Evolutionary conservation across 306 rosid species (phyloP).

Genomic region (Fragaria iinumae): DNA sequence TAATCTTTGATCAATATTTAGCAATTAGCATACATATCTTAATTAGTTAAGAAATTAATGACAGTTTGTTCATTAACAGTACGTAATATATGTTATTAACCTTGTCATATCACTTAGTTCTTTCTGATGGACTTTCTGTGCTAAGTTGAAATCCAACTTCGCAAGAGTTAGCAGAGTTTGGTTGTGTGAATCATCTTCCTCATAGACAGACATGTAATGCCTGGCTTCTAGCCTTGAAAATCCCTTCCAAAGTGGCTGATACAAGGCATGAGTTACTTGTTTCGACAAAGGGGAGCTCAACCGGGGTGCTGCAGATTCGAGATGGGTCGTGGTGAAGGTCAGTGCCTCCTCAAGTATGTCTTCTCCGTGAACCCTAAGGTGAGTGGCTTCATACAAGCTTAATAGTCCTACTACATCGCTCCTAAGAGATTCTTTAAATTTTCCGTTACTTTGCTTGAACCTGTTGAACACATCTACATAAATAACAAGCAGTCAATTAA

Average conservation of each 20-base stretch:
- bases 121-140: conserved; percentile 28
- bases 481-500: background rate
- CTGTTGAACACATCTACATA: conserved; percentile 11
- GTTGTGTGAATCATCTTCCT: too few species aligned
- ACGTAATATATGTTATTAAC: too few species aligned
- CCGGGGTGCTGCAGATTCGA: background rate
- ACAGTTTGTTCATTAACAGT: too few species aligned
- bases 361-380: background rate
- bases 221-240: too few species aligned
- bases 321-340: conserved; percentile 2
- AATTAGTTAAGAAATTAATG: too few species aligned
- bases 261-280: too few species aligned
- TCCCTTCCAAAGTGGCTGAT: too few species aligned
- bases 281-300: background rate
- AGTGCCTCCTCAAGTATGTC: conserved; percentile 18
- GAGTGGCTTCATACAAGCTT: background rate
- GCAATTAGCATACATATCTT: too few species aligned
- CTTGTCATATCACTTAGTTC: too few species aligned
- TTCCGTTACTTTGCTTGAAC: conserved; percentile 7
- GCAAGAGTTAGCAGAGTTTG: too few species aligned
- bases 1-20: too few species aligned
- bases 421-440: background rate
- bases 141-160: background rate
- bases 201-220: too few species aligned
- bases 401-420: background rate